Percentiles rank a stretch among this genome's conserved stretches.
phyloP scores from a whole-genome alignment of 495 filamentous ascomycete species.

The Aspergillus sparsus region DNA sequence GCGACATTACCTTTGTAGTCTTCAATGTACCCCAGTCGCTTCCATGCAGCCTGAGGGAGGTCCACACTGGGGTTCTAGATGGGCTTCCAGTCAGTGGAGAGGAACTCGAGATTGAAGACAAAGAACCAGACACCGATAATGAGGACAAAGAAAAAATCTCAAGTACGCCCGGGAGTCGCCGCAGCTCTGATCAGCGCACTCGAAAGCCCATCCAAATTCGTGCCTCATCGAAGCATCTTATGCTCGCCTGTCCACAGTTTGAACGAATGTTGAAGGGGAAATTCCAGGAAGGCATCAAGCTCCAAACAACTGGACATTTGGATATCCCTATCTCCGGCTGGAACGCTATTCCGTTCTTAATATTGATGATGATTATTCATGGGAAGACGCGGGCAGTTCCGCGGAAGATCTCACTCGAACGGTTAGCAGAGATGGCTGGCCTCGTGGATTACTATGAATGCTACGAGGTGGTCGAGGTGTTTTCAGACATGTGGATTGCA shows the following conservation, averaged over 20 bases:
- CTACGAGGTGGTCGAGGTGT: slow-evolving; percentile 8
- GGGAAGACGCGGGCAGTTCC: background rate
- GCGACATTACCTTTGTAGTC: slow-evolving; percentile 1
- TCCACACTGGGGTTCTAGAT: background rate
- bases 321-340: background rate
- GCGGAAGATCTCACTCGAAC: background rate
- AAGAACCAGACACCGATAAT: background rate
- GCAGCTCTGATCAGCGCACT: background rate
- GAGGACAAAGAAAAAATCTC: background rate
- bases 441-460: slow-evolving; percentile 17
- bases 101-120: background rate
- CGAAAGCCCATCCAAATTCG: background rate
- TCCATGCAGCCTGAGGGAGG: background rate
- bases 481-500: slow-evolving; percentile 13
- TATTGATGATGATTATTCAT: slow-evolving; percentile 16
- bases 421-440: background rate
- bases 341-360: background rate
- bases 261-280: background rate
- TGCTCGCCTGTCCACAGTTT: slow-evolving; percentile 7
- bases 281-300: slow-evolving; percentile 5
- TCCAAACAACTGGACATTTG: slow-evolving; percentile 2
- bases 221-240: slow-evolving; percentile 10
- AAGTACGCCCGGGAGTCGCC: background rate
- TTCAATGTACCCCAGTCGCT: background rate
- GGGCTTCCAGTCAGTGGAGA: background rate